Conservation (phyloP, 768 basidiomycete species). For the Cantharellus anzutake region DNA sequence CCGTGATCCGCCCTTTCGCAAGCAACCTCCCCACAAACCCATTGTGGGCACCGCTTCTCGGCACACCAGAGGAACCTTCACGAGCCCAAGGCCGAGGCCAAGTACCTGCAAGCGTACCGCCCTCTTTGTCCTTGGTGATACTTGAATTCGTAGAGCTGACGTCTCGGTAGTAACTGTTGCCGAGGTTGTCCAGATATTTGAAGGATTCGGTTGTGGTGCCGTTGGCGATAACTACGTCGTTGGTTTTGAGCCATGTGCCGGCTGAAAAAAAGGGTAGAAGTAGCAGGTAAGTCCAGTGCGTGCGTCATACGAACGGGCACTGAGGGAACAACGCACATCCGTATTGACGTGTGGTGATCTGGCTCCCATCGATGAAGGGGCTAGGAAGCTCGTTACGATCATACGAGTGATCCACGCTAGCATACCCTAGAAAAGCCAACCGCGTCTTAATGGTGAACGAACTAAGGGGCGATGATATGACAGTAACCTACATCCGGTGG, state of each 20-base stretch:
- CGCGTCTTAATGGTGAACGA: neutral
- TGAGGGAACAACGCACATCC: slow-evolving; percentile 22
- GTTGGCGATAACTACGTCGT: slow-evolving; percentile 37
- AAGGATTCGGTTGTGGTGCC: slow-evolving; percentile 56
- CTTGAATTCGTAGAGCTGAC: slow-evolving; percentile 42
- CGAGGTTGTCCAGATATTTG: slow-evolving; percentile 34
- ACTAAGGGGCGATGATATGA: neutral
- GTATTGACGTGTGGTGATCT: slow-evolving; percentile 38
- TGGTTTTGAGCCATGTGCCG: slow-evolving; percentile 28
- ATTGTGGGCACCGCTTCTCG: neutral
- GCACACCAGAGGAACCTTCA: neutral
- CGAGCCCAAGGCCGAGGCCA: neutral
- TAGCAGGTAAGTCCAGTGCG: neutral
- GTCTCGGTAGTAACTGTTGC: slow-evolving; percentile 41
- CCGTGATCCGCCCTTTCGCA: neutral
- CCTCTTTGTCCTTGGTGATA: slow-evolving; percentile 39
- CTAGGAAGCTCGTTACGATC: slow-evolving; percentile 35
- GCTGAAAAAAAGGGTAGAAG: slow-evolving; percentile 16
- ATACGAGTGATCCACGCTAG: slow-evolving; percentile 47
- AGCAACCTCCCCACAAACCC: neutral
- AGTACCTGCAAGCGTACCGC: slow-evolving; percentile 26
- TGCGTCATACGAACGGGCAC: neutral
- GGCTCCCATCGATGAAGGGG: slow-evolving; percentile 38
- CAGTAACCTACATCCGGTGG: slow-evolving; percentile 16
- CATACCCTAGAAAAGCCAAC: neutral